A percentile compares a stretch with the other conserved stretches of the same genome.
Evolutionary conservation across 305 asterid genomes (phyloP).

Genomic region (Fraxinus paxiana): DNA sequence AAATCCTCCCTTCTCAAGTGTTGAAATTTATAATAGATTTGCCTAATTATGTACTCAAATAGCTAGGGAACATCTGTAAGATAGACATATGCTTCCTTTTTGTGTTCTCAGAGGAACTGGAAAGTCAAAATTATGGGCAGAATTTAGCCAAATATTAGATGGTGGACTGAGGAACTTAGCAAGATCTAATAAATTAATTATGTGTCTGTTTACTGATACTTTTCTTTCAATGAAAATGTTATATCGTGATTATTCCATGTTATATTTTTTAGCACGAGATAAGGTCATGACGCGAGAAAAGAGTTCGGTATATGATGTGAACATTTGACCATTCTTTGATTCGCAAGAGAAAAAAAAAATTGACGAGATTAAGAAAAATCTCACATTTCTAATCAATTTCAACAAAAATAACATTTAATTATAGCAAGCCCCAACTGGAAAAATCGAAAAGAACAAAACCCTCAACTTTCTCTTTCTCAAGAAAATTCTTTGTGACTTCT

Average conservation of each 20-base stretch:
- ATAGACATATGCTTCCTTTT: background rate
- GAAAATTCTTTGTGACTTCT: no score
- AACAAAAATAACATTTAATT: no score
- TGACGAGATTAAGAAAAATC: no score
- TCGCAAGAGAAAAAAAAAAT: no score
- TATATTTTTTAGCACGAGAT: background rate
- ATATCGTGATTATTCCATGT: background rate
- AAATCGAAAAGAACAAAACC: no score
- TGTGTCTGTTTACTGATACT: background rate
- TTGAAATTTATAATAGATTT: slow-evolving; percentile 5
- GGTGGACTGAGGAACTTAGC: background rate
- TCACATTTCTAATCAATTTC: no score
- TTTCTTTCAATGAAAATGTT: background rate
- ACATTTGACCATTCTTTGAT: no score
- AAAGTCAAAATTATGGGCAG: background rate
- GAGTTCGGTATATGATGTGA: background rate
- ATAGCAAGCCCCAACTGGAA: no score
- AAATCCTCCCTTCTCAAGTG: slow-evolving; percentile 38
- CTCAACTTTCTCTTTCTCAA: no score
- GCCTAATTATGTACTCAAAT: background rate
- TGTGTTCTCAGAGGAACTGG: background rate
- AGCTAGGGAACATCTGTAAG: slow-evolving; percentile 1
- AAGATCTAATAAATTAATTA: background rate
- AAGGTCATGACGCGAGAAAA: background rate
- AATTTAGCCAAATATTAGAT: background rate